phyloP scores from a whole-genome alignment of 495 filamentous ascomycete species.

The Neurospora sp. region DNA sequence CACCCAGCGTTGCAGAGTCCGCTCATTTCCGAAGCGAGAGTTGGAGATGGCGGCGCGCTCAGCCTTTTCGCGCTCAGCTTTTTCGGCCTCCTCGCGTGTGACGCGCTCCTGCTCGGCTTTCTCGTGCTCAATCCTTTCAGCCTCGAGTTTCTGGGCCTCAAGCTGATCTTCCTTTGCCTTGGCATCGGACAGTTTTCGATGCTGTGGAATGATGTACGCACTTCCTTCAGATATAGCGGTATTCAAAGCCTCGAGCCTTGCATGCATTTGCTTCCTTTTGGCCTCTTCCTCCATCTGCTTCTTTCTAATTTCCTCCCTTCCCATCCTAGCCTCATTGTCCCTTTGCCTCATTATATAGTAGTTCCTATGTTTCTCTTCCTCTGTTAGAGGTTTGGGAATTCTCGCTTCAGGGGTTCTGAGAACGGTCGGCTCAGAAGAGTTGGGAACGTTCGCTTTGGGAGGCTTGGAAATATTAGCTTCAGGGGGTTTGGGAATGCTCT shows the following conservation, averaged over 20 bases:
- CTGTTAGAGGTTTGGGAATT: background rate
- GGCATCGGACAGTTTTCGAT: background rate
- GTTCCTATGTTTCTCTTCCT: background rate
- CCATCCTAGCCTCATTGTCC: background rate
- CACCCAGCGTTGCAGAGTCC: constrained; percentile 77
- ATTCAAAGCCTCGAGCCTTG: background rate
- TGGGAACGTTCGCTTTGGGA: background rate
- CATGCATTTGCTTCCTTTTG: background rate
- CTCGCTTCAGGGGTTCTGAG: background rate
- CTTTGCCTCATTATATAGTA: background rate
- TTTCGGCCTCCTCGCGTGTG: background rate
- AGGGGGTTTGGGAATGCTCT: background rate
- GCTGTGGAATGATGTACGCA: background rate
- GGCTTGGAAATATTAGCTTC: background rate
- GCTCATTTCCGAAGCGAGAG: constrained; percentile 55
- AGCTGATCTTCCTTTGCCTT: background rate
- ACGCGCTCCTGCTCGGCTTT: background rate
- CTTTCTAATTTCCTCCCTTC: too few relatives aligned
- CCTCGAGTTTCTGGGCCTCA: background rate
- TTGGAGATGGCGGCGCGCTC: constrained; percentile 63
- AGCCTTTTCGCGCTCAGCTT: background rate
- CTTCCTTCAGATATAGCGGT: background rate
- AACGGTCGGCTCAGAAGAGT: background rate
- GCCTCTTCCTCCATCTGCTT: too few relatives aligned
- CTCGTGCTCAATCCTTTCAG: background rate